Base-by-base conservation (phyloP, 805 yeast genomes). In the Lipomyces japonicus region DNA sequence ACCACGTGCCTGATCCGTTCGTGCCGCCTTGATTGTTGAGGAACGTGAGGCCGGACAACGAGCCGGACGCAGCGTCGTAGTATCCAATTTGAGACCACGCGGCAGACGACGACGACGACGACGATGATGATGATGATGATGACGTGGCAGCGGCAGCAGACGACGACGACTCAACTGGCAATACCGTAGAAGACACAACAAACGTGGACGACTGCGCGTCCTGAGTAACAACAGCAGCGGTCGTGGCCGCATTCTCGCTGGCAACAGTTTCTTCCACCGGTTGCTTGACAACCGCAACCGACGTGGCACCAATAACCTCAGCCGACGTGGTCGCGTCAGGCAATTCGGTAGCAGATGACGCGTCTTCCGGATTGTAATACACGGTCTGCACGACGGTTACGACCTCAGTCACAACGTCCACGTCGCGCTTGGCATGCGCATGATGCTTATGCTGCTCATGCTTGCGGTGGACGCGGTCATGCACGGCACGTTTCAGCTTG, bases 1-100 rank as follows among this genome's bases (percentile, higher is more conserved):
- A 85, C 86, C 91, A 91, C 32, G 78, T 79, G 73, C 98, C 98
- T 12, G 96, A 87, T 46, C 87, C 89, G 24, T 74, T 68, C 38
- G 82, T 73, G 60, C 95, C 95, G 71, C 98, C 98, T 64, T 74
- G 72, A 70, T 85, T 79, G 82, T 91, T 91, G 73, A 90, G 73
- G 80, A 93, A 90, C 36, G 81, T 81, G 59, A 80, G 72, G 69
- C 89, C 89, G 63, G 76, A 72, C 45, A 89, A 71, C 38, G 82
- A 71, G 57, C 90, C 90, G 55, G 90, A 81, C 19, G 75, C 71
- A 14, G 76, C 63, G 60, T 71, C 68, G 76, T 77, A 91, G 77
- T 83, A 85, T 35, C 71, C 65, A 23, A 74, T 55, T 23, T 73
- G 53, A 24, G 75, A 55, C 35, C 75, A 53, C 9, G 76, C 50